Evolutionary conservation across 139 green algal genomes (phyloP).

Genomic region (Edaphochlamys debaryana): DNA sequence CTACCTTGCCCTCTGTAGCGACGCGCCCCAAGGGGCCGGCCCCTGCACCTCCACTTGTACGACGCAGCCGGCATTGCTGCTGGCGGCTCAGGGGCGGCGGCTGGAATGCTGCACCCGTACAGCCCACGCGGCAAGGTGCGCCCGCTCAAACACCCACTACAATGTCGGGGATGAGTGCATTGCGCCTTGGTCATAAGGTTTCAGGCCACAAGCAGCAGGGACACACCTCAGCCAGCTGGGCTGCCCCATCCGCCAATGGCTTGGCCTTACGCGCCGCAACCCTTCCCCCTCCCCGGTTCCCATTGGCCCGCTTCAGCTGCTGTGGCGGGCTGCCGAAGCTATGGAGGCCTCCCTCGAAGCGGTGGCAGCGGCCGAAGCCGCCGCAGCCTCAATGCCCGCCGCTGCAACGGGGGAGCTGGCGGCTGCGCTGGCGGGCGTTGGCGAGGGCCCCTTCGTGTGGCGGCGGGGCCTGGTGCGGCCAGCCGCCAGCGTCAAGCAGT

Average conservation of each 20-base stretch:
- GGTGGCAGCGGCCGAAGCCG: conserved; percentile 40
- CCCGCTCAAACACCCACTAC: too few species aligned
- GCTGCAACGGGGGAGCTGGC: not conserved
- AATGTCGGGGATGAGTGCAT: too few species aligned
- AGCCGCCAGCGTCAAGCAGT: conserved; percentile 60
- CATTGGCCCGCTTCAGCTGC: conserved; percentile 49
- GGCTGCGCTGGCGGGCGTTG: too few species aligned
- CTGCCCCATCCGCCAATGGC: too few species aligned
- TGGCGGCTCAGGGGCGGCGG: conserved; percentile 88
- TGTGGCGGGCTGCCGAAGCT: conserved; percentile 67
- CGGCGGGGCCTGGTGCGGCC: conserved; percentile 62
- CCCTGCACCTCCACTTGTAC: conserved; percentile 76
- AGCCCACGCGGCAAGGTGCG: conserved; percentile 78
- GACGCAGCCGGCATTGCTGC: conserved; percentile 82
- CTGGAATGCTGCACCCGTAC: conserved; percentile 92
- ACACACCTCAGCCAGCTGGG: too few species aligned
- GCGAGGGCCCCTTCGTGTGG: conserved; percentile 51
- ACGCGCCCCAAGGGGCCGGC: not conserved
- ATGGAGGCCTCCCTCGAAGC: conserved; percentile 57
- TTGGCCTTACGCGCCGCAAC: too few species aligned
- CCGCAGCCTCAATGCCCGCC: not conserved
- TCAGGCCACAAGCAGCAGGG: too few species aligned
- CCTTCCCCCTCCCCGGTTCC: too few species aligned
- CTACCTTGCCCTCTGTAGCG: not conserved
- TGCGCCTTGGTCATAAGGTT: too few species aligned